phyloP scores from a whole-genome alignment of 192 early-diverging fungal species.

The Umbelopsis sp. region DNA sequence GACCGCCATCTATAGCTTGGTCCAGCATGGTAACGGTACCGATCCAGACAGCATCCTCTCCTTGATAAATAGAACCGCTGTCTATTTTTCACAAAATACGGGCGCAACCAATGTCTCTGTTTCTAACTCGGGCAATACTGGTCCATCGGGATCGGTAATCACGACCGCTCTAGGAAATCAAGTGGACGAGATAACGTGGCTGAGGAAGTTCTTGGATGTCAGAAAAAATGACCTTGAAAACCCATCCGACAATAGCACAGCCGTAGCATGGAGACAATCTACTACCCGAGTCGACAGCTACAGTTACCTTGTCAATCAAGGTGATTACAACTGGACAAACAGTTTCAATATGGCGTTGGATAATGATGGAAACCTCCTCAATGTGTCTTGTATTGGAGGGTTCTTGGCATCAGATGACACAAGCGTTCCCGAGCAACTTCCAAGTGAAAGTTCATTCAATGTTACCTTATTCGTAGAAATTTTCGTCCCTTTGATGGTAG shows the following conservation, averaged over 20 bases:
- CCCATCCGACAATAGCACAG: slow-evolving; percentile 3
- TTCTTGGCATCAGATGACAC: slow-evolving; percentile 8
- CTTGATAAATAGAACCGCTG: neutral
- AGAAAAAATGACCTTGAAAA: neutral
- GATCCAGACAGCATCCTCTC: neutral
- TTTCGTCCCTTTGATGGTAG: neutral
- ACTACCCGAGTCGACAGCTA: neutral
- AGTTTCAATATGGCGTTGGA: neutral
- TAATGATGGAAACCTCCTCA: neutral
- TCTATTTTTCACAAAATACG: neutral
- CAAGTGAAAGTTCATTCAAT: slow-evolving; percentile 4
- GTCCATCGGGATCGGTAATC: slow-evolving; percentile 1
- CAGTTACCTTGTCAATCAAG: neutral
- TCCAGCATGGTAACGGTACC: slow-evolving; percentile 2
- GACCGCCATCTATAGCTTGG: neutral
- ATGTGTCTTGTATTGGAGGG: neutral
- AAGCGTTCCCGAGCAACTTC: neutral
- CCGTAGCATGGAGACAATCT: neutral
- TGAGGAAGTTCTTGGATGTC: neutral
- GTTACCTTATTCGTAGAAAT: neutral
- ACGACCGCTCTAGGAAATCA: neutral
- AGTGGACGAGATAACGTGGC: slow-evolving; percentile 12
- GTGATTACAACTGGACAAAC: slow-evolving; percentile 10
- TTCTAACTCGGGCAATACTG: neutral
- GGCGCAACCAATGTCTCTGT: neutral